These are phyloP conservation scores for Chalciporus sp. DNA, from an alignment of 1,284 basidiomycete genomes.

Conservation along the genomic window DNA sequence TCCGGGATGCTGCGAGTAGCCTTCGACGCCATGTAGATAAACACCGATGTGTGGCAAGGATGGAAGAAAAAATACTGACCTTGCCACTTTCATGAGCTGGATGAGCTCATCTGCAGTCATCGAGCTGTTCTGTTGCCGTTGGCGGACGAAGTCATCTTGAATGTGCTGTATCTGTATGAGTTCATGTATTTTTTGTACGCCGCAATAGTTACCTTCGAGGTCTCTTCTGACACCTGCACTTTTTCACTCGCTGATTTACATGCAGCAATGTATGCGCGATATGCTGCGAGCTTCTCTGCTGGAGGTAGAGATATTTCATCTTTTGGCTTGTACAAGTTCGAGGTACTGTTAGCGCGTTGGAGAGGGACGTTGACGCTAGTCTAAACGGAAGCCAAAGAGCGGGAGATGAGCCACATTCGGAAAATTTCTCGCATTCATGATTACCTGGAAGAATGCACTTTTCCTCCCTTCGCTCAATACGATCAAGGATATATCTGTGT, in stretches of 20 bases:
- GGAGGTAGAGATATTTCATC: slow-evolving; percentile 48
- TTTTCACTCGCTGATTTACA: slow-evolving; percentile 49
- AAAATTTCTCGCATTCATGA: background rate
- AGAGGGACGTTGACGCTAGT: slow-evolving; percentile 58
- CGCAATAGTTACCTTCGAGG: slow-evolving; percentile 49
- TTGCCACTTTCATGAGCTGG: slow-evolving; percentile 62
- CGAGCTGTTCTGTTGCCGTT: slow-evolving; percentile 48
- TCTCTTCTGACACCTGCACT: slow-evolving; percentile 51
- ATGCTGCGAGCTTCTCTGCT: slow-evolving; percentile 48
- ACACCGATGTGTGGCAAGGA: background rate
- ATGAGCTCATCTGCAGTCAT: slow-evolving; percentile 64
- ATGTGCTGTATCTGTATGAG: slow-evolving; percentile 51
- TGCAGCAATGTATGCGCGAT: slow-evolving; percentile 56
- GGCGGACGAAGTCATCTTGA: slow-evolving; percentile 71
- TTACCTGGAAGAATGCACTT: slow-evolving; percentile 68
- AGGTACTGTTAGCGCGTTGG: slow-evolving; percentile 23
- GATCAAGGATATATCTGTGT: slow-evolving; percentile 72
- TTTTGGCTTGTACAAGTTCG: slow-evolving; percentile 50
- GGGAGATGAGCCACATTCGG: background rate
- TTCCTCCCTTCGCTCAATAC: slow-evolving; percentile 68
- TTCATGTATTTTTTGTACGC: background rate
- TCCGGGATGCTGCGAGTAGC: slow-evolving; percentile 50
- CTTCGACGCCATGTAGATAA: slow-evolving; percentile 41
- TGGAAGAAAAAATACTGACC: slow-evolving; percentile 43
- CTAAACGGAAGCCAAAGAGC: slow-evolving; percentile 34